Percentiles rank a stretch among this genome's conserved stretches.
Evolutionary conservation across 1,139 yeast genomes (phyloP).

Genomic region (Candida sp.): DNA sequence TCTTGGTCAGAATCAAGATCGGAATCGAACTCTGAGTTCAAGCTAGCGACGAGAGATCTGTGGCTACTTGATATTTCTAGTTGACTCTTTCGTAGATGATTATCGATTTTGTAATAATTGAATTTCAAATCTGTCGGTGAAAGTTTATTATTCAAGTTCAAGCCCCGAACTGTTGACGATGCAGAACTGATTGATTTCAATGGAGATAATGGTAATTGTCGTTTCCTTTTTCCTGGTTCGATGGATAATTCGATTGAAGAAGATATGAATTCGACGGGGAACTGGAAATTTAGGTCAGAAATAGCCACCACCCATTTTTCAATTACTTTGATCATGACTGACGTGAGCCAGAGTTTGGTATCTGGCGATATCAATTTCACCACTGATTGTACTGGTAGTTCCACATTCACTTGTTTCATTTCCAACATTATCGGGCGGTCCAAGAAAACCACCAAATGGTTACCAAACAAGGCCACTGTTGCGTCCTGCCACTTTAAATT

Average conservation of each 20-base stretch:
- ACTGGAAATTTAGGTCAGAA: conserved; percentile 26
- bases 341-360: conserved; percentile 14
- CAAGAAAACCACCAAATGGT: conserved; percentile 21
- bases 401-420: conserved; percentile 5
- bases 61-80: background rate
- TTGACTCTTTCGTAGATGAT: background rate
- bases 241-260: conserved; percentile 25
- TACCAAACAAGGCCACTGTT: conserved; percentile 31
- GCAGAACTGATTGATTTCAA: background rate
- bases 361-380: conserved; percentile 9
- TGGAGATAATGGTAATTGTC: background rate
- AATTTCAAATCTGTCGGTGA: background rate
- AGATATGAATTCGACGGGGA: conserved; percentile 37
- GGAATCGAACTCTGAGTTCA: conserved; percentile 7
- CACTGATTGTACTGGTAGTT: conserved; percentile 17
- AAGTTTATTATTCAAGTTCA: background rate
- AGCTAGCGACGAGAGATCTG: background rate
- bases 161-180: background rate
- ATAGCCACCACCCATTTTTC: conserved; percentile 47
- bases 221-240: background rate
- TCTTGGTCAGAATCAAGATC: conserved; percentile 25
- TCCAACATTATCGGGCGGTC: conserved; percentile 6
- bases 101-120: background rate
- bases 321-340: conserved; percentile 23
- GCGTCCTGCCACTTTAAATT: conserved; percentile 8